Evolutionary conservation across 176 grass and related monocot genomes (phyloP).

Genomic region (Zizania latifolia): DNA sequence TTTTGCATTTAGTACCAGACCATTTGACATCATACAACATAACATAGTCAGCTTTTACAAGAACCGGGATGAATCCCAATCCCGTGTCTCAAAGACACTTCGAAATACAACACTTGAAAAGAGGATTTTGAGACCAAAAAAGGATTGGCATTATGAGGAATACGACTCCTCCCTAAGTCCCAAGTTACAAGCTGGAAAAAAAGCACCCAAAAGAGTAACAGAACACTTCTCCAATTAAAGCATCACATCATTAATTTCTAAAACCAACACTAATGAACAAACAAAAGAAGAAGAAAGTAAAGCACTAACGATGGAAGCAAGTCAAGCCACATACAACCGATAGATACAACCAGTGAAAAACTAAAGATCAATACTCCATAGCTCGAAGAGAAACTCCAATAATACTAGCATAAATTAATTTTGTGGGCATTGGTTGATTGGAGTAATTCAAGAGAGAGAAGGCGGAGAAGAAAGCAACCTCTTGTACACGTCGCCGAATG

Average conservation of each 20-base stretch:
- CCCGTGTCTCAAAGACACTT: background rate
- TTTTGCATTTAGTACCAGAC: background rate
- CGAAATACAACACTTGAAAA: background rate
- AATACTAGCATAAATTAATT: background rate
- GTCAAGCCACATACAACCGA: background rate
- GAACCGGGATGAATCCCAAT: background rate
- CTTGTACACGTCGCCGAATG: constrained; percentile 92
- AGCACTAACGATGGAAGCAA: background rate
- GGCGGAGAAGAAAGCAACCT: constrained; percentile 40
- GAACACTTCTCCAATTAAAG: background rate
- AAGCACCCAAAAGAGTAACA: background rate
- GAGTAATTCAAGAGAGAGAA: background rate
- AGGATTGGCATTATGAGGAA: background rate
- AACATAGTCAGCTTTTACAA: background rate
- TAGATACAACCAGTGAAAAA: constrained; percentile 7
- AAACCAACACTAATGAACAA: background rate
- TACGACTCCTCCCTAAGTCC: background rate
- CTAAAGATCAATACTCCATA: background rate
- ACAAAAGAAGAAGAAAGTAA: constrained; percentile 22
- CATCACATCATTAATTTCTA: background rate
- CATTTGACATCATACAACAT: background rate
- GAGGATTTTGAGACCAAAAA: background rate
- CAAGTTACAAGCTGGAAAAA: background rate
- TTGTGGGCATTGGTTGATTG: background rate
- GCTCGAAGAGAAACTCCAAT: background rate